Evolutionary conservation across 176 grass and related monocot genomes (phyloP), one percentile per base, ranked within the genome.

Genomic region (Aegilops speltoides): DNA sequence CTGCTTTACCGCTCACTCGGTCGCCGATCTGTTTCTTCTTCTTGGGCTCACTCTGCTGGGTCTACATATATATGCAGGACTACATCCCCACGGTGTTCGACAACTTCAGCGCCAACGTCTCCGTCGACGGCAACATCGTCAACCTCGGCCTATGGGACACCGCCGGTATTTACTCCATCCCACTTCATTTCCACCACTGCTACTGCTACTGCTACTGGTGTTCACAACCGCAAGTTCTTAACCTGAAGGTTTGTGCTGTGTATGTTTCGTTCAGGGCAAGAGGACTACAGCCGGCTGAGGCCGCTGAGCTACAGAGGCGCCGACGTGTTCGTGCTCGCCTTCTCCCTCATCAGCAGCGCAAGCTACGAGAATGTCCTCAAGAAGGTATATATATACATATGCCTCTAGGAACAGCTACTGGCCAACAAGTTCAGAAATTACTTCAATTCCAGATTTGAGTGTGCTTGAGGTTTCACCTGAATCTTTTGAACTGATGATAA

Each of bases 11-110:
- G 32, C 67, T 69, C 7, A 5, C 14, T 68, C 11, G 14, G 12
- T 6, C 22, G 3, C 41, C 29, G 80, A 82, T 82, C 80, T 69
- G 82, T 60, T 82, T 82, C 56, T 5, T 16, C 31, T 38, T 38
- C 16, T 77, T 71, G 68, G 1, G 62, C 24, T 20, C 52, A 6
- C 52, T 56, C 52, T 20, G 17, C 52, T 3, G 52, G 52, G 1
- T 56, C 1, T 54, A 7, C 4, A 7, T 54, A 2, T 6, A 7
- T 20, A 0, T 14, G 6, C 90, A 95, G 93, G 93, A 95, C 23
- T 95, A 95, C 69, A 95, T 95, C 63, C 93, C 93, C 67, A 95
- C 93, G 10, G 93, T 95, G 26, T 95, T 95, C 79, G 93, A 95
- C 76, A 95, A 95, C 43, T 95, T 95, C 88, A 95, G 93, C 33